Evolutionary conservation across 2,329 filamentous ascomycete genomes (phyloP).

Genomic region (Penicillium sp.): DNA sequence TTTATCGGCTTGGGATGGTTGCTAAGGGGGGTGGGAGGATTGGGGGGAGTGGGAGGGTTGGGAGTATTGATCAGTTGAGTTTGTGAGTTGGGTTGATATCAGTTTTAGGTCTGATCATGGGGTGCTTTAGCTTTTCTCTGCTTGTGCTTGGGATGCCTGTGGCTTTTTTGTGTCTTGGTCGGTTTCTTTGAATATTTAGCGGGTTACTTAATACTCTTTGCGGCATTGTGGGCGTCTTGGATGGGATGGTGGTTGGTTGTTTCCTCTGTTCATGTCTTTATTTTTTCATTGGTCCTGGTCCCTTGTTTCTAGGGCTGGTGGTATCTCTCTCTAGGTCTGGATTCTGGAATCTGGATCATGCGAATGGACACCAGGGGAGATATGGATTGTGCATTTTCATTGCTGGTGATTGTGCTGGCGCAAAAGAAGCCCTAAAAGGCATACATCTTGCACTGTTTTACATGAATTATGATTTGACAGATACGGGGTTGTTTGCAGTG

Average conservation of each 20-base stretch:
- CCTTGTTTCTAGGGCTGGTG: not conserved
- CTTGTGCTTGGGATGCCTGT: too few species aligned
- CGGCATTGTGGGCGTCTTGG: conserved; percentile 1
- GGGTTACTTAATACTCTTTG: too few species aligned
- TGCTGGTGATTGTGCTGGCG: conserved; percentile 3
- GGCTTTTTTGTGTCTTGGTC: not conserved
- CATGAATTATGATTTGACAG: conserved; percentile 5
- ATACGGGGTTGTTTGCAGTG: not conserved
- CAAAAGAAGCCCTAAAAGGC: conserved; percentile 9
- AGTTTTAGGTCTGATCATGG: too few species aligned
- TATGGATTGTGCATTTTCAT: not conserved
- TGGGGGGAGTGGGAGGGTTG: conserved; percentile 42
- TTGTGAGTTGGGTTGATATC: too few species aligned
- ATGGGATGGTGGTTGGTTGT: not conserved
- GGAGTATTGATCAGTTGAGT: conserved; percentile 50
- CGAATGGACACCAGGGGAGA: not conserved
- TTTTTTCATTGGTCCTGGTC: not conserved
- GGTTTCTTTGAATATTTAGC: not conserved
- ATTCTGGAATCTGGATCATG: not conserved
- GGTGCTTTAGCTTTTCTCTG: too few species aligned
- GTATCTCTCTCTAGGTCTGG: not conserved
- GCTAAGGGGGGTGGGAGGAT: conserved; percentile 43
- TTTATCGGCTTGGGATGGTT: conserved; percentile 49
- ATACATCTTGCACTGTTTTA: conserved; percentile 10
- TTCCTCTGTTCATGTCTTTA: not conserved